Evolutionary conservation across 225 moss, liverwort and hornwort genomes (phyloP).

Genomic region (Climacium dendroides): DNA sequence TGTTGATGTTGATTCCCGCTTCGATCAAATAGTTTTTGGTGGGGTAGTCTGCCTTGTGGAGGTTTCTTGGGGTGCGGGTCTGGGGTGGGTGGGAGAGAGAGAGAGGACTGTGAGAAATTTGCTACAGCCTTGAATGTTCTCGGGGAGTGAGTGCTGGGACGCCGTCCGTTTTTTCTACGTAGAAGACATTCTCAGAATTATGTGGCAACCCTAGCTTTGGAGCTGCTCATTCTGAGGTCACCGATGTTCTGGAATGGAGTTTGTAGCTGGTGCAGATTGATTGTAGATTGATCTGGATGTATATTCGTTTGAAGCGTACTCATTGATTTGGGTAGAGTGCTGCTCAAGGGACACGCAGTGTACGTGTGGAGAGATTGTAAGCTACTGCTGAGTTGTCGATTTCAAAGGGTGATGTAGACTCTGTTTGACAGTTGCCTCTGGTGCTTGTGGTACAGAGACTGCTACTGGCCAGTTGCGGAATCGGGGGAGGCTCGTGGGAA

Average conservation of each 20-base stretch:
- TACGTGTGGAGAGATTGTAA: background rate
- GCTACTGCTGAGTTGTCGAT: background rate
- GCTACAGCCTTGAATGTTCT: background rate
- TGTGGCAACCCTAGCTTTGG: background rate
- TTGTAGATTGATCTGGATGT: background rate
- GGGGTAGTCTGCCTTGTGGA: background rate
- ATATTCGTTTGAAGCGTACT: background rate
- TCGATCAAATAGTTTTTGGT: background rate
- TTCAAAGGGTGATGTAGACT: background rate
- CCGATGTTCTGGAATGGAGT: background rate
- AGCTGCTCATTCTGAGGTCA: background rate
- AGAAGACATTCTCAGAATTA: no score
- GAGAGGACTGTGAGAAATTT: background rate
- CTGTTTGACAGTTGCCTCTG: background rate
- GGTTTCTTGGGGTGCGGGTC: background rate
- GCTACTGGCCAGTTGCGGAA: background rate
- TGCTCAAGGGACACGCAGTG: background rate
- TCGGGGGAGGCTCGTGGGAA: background rate
- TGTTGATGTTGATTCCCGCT: background rate
- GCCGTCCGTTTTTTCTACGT: background rate
- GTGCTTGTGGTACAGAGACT: background rate
- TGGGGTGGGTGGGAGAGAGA: background rate
- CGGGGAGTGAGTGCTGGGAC: background rate
- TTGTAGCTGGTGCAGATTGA: background rate
- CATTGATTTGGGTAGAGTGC: background rate